Conservation (phyloP, 306 rosid species). For the Castanospermum australe region DNA sequence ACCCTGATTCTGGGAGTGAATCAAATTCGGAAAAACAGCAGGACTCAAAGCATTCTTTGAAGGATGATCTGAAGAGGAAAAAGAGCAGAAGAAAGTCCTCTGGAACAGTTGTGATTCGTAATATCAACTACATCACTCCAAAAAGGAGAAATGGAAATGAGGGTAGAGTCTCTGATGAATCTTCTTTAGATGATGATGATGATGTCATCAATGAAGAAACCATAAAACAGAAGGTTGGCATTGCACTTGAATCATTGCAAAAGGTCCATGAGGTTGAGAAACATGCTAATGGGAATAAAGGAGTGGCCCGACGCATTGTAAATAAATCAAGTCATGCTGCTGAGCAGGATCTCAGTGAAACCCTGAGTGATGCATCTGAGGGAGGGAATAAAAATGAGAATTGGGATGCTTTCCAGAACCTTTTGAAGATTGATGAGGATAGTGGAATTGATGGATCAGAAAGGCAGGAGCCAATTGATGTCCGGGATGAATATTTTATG, state of each 20-base stretch:
- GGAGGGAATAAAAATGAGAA: constrained; percentile 34
- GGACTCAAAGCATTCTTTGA: constrained; percentile 38
- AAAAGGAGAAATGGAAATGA: constrained; percentile 61
- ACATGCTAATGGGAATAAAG: constrained; percentile 27
- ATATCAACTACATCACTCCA: constrained; percentile 69
- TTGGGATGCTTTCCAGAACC: constrained; percentile 50
- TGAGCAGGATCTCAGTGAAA: constrained; percentile 30
- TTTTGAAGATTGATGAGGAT: constrained; percentile 46
- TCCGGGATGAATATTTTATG: constrained; percentile 47
- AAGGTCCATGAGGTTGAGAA: constrained; percentile 44
- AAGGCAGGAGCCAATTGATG: constrained; percentile 29
- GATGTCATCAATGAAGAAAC: constrained; percentile 32
- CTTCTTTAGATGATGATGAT: constrained; percentile 44
- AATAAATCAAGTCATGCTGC: constrained; percentile 29
- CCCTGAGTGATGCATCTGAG: constrained; percentile 22
- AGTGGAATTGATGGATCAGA: constrained; percentile 26
- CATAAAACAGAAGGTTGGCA: constrained; percentile 41
- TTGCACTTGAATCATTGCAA: constrained; percentile 47
- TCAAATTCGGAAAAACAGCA: constrained; percentile 43
- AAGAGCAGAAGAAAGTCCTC: constrained; percentile 48
- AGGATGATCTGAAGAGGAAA: constrained; percentile 41
- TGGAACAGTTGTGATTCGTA: constrained; percentile 64
- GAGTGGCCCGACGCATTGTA: neutral
- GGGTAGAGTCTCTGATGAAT: constrained; percentile 47
- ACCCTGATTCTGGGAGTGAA: constrained; percentile 42